Evolutionary conservation across 192 early-diverging fungal genomes (phyloP).

Genomic region (Backusella sp.): DNA sequence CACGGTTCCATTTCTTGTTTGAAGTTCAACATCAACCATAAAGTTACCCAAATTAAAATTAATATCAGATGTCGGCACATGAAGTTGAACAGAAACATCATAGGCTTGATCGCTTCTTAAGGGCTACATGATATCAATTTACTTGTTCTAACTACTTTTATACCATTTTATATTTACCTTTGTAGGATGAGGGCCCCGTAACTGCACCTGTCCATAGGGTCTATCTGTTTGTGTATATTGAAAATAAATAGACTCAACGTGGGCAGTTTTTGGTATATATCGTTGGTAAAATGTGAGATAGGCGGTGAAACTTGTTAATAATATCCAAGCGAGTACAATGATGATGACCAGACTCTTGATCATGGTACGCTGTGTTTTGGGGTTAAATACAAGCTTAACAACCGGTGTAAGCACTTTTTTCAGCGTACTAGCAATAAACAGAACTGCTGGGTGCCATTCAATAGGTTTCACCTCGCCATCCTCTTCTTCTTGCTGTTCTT

Average conservation of each 20-base stretch:
- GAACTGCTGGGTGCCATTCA: conserved; percentile 21
- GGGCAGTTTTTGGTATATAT: conserved; percentile 29
- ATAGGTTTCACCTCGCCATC: conserved; percentile 7
- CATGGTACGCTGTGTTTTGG: conserved; percentile 25
- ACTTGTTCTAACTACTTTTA: no score
- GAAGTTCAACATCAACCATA: conserved; percentile 22
- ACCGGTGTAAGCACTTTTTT: conserved; percentile 19
- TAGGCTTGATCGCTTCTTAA: conserved; percentile 33
- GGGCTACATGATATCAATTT: conserved; percentile 13
- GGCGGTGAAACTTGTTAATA: conserved; percentile 25
- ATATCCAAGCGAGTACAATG: conserved; percentile 26
- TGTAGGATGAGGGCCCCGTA: not conserved
- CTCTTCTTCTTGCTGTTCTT: not conserved
- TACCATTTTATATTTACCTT: not conserved
- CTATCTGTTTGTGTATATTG: conserved; percentile 19
- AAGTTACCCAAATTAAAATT: conserved; percentile 35
- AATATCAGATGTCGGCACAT: conserved; percentile 32
- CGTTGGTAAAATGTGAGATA: conserved; percentile 35
- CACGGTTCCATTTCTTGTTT: conserved; percentile 3
- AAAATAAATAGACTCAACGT: conserved; percentile 30
- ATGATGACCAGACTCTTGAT: conserved; percentile 18
- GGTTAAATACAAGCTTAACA: conserved; percentile 23
- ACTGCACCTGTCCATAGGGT: not conserved
- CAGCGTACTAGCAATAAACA: not conserved
- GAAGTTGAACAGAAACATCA: conserved; percentile 24